Base-by-base conservation (phyloP, 1,284 basidiomycete genomes). In the Cryptococcus sp. region DNA sequence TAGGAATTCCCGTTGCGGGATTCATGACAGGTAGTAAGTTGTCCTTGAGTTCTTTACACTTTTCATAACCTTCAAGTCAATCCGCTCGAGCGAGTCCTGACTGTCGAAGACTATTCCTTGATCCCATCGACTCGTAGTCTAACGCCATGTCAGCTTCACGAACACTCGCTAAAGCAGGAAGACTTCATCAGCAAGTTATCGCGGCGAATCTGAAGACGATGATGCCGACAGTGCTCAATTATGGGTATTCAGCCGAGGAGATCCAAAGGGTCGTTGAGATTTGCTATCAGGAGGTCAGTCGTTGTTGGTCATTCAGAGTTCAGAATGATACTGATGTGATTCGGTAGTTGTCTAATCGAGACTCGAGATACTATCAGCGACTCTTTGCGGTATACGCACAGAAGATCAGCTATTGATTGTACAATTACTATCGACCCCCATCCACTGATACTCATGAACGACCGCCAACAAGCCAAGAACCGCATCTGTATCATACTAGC, bases 311-410 rank as follows among this genome's bases (percentile, higher is more conserved):
- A 23, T 23, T 23, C 23, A 23, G 23, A 23, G 23, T 23, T 23
- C 23, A 23, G 23, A 23, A 23, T 23, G 23, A 23, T 23, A 23
- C 23, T 23, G 23, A 23, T 23, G 23, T 23, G 23, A 23, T 23
- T 23, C 23, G 6, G 32, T 53, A 74, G 72, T 55, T 73, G 33
- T 55, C 58, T 6, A 49, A 49, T 8, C 58, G 63, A 7, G 49
- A 57, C 10, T 56, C 69, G 3, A 60, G 58, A 4, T 73, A 65
- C 50, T 61, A 62, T 42, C 74, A 76, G 51, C 57, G 69, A 23
- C 55, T 72, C 3, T 69, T 67, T 43, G 70, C 71, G 5, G 68
- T 74, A 13, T 73, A 68, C 52, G 72, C 73, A 3, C 62, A 59
- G 45, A 75, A 75, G 57, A 52, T 54, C 13, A 33, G 4, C 10